Evolutionary conservation across 106 monocot genomes (phyloP), one percentile per base, ranked within the genome.

Genomic region (Apostasia shenzhenica): DNA sequence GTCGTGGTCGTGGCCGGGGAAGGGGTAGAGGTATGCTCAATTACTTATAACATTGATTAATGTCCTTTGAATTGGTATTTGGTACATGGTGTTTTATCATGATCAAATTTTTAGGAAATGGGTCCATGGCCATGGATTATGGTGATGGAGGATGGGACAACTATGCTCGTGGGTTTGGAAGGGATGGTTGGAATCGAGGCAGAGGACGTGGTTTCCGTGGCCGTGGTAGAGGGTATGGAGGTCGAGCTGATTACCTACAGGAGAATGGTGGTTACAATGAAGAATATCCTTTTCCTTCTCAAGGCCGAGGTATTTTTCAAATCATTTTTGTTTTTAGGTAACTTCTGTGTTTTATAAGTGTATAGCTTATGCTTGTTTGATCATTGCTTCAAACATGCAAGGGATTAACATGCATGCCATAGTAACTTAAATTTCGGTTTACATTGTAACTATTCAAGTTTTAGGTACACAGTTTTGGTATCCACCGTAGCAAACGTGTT

Each of bases 1-100:
- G 80, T 42, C 83, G 85, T 71, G 81, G 84, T 72, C 75, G 77
- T 63, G 79, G 81, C 37, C 77, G 82, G 64, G 91, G 91, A 64
- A 84, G 91, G 59, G 73, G 50, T 53, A 80, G 90, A 81, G 90
- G 86, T 84, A 41, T 62, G 44, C 58, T 42, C 26, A 42, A 37
- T 47, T 55, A 45, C 3, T 58, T 39, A 37, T 26, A 26, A 26
- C 58, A 58, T 58, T 58, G 37, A 50, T 5, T 8, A 50, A 4
- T 43, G 6, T 4, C 5, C 7, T 37, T 44, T 26, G 26, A 26
- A 26, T 26, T 26, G 26, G 26, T 26, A 26, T 26, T 26, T 26
- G 26, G 26, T 26, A 26, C 26, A 26, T 26, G 26, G 26, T 26
- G 26, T 26, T 26, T 26, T 26, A 26, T 26, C 26, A 26, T 26